Evolutionary conservation across 2,329 filamentous ascomycete genomes (phyloP).

Genomic region (Talaromyces sp.): DNA sequence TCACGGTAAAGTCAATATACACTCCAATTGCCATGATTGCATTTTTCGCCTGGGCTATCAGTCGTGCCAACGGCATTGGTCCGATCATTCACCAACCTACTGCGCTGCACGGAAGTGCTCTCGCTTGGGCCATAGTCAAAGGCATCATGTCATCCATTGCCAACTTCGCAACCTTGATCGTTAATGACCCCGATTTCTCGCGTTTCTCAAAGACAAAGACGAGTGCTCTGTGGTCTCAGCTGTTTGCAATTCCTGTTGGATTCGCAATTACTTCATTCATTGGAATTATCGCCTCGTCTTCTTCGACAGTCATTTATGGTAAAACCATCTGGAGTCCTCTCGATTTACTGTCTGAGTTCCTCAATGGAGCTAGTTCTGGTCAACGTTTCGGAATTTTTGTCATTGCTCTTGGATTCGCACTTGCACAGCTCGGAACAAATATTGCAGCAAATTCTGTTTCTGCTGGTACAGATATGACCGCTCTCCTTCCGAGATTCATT

Average conservation of each 20-base stretch:
- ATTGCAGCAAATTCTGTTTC: slow-evolving; percentile 84
- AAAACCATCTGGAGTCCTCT: slow-evolving; percentile 72
- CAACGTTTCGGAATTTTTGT: slow-evolving; percentile 74
- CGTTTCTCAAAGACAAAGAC: slow-evolving; percentile 74
- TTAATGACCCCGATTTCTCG: slow-evolving; percentile 76
- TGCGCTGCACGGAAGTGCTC: slow-evolving; percentile 60
- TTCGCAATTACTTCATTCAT: slow-evolving; percentile 82
- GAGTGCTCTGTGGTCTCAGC: slow-evolving; percentile 77
- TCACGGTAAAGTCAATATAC: slow-evolving; percentile 83
- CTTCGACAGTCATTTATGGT: slow-evolving; percentile 60
- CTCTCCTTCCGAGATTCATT: slow-evolving; percentile 72
- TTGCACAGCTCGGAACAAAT: slow-evolving; percentile 82
- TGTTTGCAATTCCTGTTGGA: slow-evolving; percentile 67
- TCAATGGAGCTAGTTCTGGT: slow-evolving; percentile 64
- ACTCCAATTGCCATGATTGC: slow-evolving; percentile 79
- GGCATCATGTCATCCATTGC: slow-evolving; percentile 86
- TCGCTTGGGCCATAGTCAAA: slow-evolving; percentile 79
- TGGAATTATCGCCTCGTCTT: slow-evolving; percentile 74
- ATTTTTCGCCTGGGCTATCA: slow-evolving; percentile 83
- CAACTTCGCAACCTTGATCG: slow-evolving; percentile 85
- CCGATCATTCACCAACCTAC: slow-evolving; percentile 72
- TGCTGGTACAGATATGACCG: slow-evolving; percentile 78
- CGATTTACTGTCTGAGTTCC: slow-evolving; percentile 62
- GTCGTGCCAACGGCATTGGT: slow-evolving; percentile 76
- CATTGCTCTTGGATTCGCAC: slow-evolving; percentile 66